Base-by-base conservation (phyloP, 257 asterid species). In the Plantago elongata region DNA sequence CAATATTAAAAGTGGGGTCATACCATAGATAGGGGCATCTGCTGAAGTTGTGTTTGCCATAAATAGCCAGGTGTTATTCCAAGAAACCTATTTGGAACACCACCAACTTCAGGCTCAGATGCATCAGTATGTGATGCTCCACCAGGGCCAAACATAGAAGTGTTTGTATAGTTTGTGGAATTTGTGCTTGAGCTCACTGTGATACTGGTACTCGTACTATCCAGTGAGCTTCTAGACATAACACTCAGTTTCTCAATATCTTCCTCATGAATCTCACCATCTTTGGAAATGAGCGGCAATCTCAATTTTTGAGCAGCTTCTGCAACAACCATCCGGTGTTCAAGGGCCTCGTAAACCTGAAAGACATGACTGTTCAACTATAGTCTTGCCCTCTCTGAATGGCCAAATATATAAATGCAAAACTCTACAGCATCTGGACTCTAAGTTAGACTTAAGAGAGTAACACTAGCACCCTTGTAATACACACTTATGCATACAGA, bases 261-360 rank as follows among this genome's bases (percentile, higher is more conserved):
- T 61, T 89, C 99, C 82, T 86, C 95, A 9, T 86, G 91, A 75
- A 92, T 75, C 75, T 89, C 97, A 47, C 97, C 96, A 34, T 92
- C 96, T 79, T 84, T 83, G 64, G 97, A 87, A 71, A 92, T 84
- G 37, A 92, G 89, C 13, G 97, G 97, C 77, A 92, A 97, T 87
- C 99, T 79, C 78, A 92, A 78, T 63, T 81, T 86, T 74, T 89
- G 99, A 78, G 96, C 91, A 74, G 99, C 96, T 81, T 92, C 99
- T 11, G 88, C 90, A 61, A 85, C 86, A 66, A 72, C 78, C 83
- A 85, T 72, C 57, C 88, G 75, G 72, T 83, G 90, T 75, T 85
- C 94, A 69, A 85, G 90, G 70, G 84, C 74, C 72, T 83, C 94
- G 46, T 83, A 84, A 56, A 84, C 89, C 93, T 84, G 79, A 62